Base-by-base conservation (phyloP, 1,284 basidiomycete genomes). In the Trichosporon coremiiforme region DNA sequence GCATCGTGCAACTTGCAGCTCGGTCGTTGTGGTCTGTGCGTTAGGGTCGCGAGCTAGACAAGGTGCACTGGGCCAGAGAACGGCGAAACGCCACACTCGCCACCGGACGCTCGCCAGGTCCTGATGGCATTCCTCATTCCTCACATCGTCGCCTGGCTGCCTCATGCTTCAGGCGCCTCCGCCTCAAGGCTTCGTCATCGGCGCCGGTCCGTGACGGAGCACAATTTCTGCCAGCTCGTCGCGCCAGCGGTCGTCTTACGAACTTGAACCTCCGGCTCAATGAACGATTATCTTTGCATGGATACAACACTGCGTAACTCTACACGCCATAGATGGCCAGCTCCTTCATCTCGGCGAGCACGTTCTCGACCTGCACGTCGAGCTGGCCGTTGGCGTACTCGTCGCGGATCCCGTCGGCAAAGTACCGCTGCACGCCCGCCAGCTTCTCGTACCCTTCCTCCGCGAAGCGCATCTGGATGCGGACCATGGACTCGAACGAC, bases 361-460 rank as follows among this genome's bases (percentile, higher is more conserved):
- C 93, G 20, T 90, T 91, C 83, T 98, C 96, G 12, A 96, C 94
- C 87, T 99, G 95, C 45, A 91, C 90, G 81, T 99, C 96, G 67
- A 99, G 86, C 81, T 95, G 92, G 5, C 96, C 96, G 66, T 94
- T 93, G 25, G 97, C 96, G 79, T 99, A 99, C 77, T 99, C 95
- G 76, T 98, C 95, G 73, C 95, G 88, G 50, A 97, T 93, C 72
- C 86, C 90, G 63, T 97, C 94, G 2, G 89, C 87, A 79, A 98
- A 97, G 84, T 95, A 99, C 89, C 95, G 86, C 83, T 99, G 97
- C 4, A 99, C 97, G 62, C 94, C 91, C 60, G 95, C 93, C 68
- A 99, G 87, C 85, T 97, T 98, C 85, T 99, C 95, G 82, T 99
- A 99, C 0, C 94, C 97, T 77, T 98, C 95, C 81, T 98, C 93